Evolutionary conservation across 1,139 yeast species (phyloP).

Genomic region (Hyphopichia wangnamkhiaoensis): DNA sequence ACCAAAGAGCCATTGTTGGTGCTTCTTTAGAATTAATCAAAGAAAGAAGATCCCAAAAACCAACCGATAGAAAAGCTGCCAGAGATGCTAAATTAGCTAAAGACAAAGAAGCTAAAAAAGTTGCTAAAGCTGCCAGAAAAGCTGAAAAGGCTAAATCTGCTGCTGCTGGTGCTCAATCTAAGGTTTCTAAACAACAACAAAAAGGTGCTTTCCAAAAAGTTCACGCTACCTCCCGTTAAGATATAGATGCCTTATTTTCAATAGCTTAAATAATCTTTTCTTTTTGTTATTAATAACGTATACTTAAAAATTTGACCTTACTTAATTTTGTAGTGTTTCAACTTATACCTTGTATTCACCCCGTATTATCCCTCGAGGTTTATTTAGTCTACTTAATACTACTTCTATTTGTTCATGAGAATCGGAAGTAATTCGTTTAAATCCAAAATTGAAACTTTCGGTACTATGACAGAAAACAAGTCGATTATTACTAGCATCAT

Average conservation of each 20-base stretch:
- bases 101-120: constrained; percentile 96
- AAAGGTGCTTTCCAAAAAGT: constrained; percentile 97
- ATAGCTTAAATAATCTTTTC: constrained; percentile 8
- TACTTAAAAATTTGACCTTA: constrained; percentile 6
- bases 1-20: constrained; percentile 99
- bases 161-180: constrained; percentile 65
- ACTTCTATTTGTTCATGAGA: constrained; percentile 17
- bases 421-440: constrained; percentile 8
- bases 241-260: constrained; percentile 11
- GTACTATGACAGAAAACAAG: constrained; percentile 45
- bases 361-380: constrained; percentile 19
- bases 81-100: constrained; percentile 88
- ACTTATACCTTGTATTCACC: constrained; percentile 38
- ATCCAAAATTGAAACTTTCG: constrained; percentile 46
- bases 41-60: constrained; percentile 95
- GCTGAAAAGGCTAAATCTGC: constrained; percentile 88
- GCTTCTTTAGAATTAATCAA: constrained; percentile 97
- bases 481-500: constrained; percentile 10
- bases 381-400: constrained; percentile 27
- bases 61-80: constrained; percentile 97
- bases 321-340: no score
- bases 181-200: constrained; percentile 81
- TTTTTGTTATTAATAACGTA: constrained; percentile 11
- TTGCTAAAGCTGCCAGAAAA: constrained; percentile 91
- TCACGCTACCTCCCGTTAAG: constrained; percentile 94